A percentile compares a stretch with the other conserved stretches of the same genome.
Conservation (phyloP, 306 rosid genomes). For the Lithocarpus polystachyus region DNA sequence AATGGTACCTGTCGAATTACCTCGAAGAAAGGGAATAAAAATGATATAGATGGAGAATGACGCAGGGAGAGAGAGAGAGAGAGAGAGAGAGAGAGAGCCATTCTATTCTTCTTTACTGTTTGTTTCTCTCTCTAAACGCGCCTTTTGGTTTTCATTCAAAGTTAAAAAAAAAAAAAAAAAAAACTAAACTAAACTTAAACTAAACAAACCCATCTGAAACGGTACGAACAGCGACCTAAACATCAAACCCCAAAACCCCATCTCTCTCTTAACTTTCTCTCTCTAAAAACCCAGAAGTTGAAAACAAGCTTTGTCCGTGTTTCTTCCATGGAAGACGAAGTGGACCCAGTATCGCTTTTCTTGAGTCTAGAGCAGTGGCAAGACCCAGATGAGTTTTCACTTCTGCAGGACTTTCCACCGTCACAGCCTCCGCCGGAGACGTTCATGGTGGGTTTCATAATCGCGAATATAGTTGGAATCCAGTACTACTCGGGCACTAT, state of each 20-base stretch:
- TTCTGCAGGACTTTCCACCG: constrained; percentile 13
- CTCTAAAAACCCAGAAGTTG: no score
- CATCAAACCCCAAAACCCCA: background rate
- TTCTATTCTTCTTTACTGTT: background rate
- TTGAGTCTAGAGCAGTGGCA: constrained; percentile 18
- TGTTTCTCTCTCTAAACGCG: constrained; percentile 8
- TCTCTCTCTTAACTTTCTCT: background rate
- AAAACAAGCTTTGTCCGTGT: no score
- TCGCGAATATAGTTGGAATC: constrained; percentile 61
- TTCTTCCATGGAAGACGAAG: constrained; percentile 20
- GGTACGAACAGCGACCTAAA: background rate
- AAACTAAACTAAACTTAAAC: background rate
- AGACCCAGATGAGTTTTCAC: background rate
- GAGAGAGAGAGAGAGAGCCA: no score
- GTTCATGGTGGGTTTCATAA: constrained; percentile 55
- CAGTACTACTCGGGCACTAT: constrained; percentile 49
- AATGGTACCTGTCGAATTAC: no score
- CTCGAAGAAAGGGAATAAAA: no score
- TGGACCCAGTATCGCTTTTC: constrained; percentile 10
- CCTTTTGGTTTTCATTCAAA: background rate
- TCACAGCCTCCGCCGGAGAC: constrained; percentile 24
- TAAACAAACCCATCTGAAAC: background rate
- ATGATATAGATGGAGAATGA: no score
- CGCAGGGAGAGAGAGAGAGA: no score
- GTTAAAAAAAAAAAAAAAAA: no score